Conservation (phyloP, 305 asterid genomes). For the Fraxinus greggii region DNA sequence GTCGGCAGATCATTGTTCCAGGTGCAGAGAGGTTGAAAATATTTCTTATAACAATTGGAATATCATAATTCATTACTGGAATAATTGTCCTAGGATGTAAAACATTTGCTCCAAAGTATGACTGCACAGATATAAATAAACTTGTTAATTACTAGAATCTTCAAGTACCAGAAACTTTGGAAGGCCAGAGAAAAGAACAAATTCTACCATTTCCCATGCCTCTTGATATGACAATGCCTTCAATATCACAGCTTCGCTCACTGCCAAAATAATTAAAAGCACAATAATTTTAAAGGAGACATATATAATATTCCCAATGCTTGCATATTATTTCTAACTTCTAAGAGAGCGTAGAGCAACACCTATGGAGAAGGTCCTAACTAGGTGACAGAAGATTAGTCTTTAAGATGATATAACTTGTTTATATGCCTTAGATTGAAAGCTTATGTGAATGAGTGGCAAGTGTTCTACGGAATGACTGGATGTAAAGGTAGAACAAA, state of each 20-base stretch:
- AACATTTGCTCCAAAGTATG: neutral
- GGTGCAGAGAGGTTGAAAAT: neutral
- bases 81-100: neutral
- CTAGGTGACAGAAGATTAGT: neutral
- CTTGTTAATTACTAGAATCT: neutral
- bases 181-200: neutral
- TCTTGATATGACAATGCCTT: neutral
- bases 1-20: neutral
- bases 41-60: neutral
- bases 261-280: neutral
- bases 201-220: neutral
- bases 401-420: neutral
- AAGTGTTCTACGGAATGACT: neutral
- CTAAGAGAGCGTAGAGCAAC: neutral
- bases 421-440: neutral
- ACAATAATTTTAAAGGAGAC: neutral
- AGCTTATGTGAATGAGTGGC: neutral
- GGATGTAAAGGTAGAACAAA: slow-evolving; percentile 20
- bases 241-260: neutral
- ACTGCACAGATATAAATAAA: neutral
- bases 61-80: neutral
- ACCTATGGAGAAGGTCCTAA: neutral
- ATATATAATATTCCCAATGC: neutral
- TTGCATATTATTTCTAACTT: neutral
- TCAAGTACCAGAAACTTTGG: neutral